Conservation (phyloP, 768 basidiomycete species). For the Phylloporus sp. region DNA sequence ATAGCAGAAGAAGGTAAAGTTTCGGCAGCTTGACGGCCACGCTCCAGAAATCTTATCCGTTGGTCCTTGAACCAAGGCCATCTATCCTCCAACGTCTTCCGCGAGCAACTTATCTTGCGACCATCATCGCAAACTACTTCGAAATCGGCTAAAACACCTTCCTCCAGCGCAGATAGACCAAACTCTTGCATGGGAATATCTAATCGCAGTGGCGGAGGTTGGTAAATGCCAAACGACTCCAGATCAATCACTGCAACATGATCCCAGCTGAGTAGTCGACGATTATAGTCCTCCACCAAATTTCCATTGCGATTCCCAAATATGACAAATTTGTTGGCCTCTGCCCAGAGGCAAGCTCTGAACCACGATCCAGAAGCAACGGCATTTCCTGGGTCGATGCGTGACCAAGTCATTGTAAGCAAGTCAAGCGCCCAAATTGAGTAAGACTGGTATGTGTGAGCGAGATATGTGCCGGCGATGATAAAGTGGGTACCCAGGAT, state of each 20-base stretch:
- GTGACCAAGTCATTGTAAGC: constrained; percentile 75
- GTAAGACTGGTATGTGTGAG: constrained; percentile 90
- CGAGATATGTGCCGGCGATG: constrained; percentile 93
- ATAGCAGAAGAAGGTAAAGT: constrained; percentile 56
- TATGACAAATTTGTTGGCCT: constrained; percentile 80
- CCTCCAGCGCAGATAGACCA: constrained; percentile 80
- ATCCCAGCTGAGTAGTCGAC: constrained; percentile 86
- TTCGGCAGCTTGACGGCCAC: constrained; percentile 54
- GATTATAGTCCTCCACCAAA: constrained; percentile 89
- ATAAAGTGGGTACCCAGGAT: constrained; percentile 89
- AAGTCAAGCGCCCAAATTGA: constrained; percentile 96
- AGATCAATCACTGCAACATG: constrained; percentile 88
- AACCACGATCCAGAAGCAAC: constrained; percentile 93
- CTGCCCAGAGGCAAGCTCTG: constrained; percentile 82
- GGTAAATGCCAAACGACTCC: constrained; percentile 95
- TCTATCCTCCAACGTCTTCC: constrained; percentile 79
- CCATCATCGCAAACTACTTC: constrained; percentile 92
- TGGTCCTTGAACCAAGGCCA: constrained; percentile 95
- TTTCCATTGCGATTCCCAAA: constrained; percentile 89
- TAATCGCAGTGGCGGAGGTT: constrained; percentile 66
- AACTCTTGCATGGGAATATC: constrained; percentile 77
- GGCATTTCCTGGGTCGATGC: constrained; percentile 84
- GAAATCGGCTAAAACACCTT: constrained; percentile 81
- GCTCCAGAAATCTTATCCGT: constrained; percentile 52
- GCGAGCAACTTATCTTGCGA: constrained; percentile 74